Conservation (phyloP, 805 yeast genomes). For the Cyberlindnera bimundalis region DNA sequence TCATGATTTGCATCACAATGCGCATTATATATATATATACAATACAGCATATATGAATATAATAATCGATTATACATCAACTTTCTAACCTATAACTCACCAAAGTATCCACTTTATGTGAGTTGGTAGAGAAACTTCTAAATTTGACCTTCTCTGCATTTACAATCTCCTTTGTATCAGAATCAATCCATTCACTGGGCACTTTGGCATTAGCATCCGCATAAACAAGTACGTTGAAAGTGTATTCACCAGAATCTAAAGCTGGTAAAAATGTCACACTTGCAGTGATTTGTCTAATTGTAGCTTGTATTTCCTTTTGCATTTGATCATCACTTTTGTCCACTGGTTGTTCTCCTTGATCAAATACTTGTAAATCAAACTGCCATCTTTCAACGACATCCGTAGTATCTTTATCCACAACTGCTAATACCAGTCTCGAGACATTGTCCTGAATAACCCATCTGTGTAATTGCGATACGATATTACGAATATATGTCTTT, state of each 20-base stretch:
- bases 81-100: constrained; percentile 44
- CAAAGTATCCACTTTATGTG: constrained; percentile 67
- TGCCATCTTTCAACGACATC: constrained; percentile 86
- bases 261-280: constrained; percentile 83
- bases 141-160: constrained; percentile 69
- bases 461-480: constrained; percentile 63
- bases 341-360: no score
- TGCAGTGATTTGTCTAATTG: constrained; percentile 85
- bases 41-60: background rate
- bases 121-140: constrained; percentile 60
- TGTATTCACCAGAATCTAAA: constrained; percentile 56
- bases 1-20: no score
- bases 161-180: constrained; percentile 54
- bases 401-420: constrained; percentile 62
- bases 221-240: constrained; percentile 82
- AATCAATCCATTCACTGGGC: constrained; percentile 84
- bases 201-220: constrained; percentile 66
- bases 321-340: constrained; percentile 44
- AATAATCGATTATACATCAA: background rate
- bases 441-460: constrained; percentile 76
- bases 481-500: constrained; percentile 58
- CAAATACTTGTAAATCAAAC: constrained; percentile 49
- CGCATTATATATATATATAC: no score
- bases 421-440: constrained; percentile 64
- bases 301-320: constrained; percentile 76